Base-by-base conservation (phyloP, 345 rosid species). In the Dovyalis caffra region DNA sequence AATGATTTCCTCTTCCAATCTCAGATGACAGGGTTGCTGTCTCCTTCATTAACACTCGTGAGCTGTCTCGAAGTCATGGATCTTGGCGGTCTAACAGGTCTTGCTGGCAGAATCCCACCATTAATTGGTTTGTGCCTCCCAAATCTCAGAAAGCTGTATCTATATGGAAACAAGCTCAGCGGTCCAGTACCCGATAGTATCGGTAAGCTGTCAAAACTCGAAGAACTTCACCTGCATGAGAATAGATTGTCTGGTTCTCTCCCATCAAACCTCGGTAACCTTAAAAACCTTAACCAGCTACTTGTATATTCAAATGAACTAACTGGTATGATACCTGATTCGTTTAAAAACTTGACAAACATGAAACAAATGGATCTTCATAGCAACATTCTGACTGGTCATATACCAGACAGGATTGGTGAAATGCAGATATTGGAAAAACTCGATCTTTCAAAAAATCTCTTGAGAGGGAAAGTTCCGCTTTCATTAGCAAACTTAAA, bases 171-270 rank as follows among this genome's bases (percentile, higher is more conserved):
- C 88, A 84, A 40, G 72, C 74, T 87, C 65, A 81, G 51, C 28
- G 90, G 90, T 5, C 18, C 69, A 12, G 68, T 87, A 49, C 89
- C 88, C 9, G 84, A 86, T 35, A 79, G 92, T 80, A 84, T 87
- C 3, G 81, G 90, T 73, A 81, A 89, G 83, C 77, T 85, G 77
- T 72, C 60, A 33, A 76, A 73, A 71, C 88, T 86, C 0, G 79
- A 85, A 79, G 78, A 87, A 70, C 86, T 85, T 79, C 86, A 81
- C 58, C 72, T 84, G 60, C 84, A 82, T 47, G 90, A 87, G 77
- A 87, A 87, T 73, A 78, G 72, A 33, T 68, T 87, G 20, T 84
- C 88, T 23, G 89, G 90, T 68, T 68, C 76, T 71, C 72, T 89
- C 21, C 88, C 89, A 72, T 25, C 86, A 35, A 75, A 77, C 73